Conservation (phyloP, 345 rosid genomes). For the Rhodamnia argentea region DNA sequence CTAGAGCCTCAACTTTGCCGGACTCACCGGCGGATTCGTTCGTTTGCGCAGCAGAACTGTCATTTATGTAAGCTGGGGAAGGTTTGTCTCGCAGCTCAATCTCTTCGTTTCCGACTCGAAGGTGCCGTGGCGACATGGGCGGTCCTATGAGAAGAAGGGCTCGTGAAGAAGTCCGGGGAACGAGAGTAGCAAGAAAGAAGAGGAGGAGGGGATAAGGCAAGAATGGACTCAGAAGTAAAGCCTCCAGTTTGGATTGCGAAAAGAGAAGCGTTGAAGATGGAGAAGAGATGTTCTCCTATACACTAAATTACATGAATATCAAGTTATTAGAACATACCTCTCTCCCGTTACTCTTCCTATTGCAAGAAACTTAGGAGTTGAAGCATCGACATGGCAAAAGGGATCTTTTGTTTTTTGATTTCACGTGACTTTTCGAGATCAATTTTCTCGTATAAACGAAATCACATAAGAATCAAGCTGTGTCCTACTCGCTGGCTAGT, state of each 20-base stretch:
- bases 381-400: too few relatives aligned
- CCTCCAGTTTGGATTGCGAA: neutral
- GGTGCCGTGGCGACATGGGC: neutral
- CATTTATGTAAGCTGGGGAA: conserved; percentile 17
- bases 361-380: too few relatives aligned
- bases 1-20: conserved; percentile 47
- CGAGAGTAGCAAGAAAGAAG: too few relatives aligned
- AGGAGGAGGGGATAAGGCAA: too few relatives aligned
- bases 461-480: too few relatives aligned
- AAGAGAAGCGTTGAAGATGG: neutral
- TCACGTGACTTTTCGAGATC: too few relatives aligned
- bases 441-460: too few relatives aligned
- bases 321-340: too few relatives aligned
- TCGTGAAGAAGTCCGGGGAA: neutral
- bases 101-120: conserved; percentile 22
- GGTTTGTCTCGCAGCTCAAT: conserved; percentile 65
- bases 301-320: too few relatives aligned
- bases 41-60: conserved; percentile 15
- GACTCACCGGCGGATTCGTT: conserved; percentile 12
- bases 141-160: neutral
- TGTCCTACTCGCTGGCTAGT: too few relatives aligned
- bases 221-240: neutral
- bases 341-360: too few relatives aligned
- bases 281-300: neutral
- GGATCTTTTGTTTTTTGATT: too few relatives aligned